Percentiles rank a stretch among this genome's conserved stretches.
Evolutionary conservation across 1,284 basidiomycete genomes (phyloP).

Genomic region (Pterulicium gracile): DNA sequence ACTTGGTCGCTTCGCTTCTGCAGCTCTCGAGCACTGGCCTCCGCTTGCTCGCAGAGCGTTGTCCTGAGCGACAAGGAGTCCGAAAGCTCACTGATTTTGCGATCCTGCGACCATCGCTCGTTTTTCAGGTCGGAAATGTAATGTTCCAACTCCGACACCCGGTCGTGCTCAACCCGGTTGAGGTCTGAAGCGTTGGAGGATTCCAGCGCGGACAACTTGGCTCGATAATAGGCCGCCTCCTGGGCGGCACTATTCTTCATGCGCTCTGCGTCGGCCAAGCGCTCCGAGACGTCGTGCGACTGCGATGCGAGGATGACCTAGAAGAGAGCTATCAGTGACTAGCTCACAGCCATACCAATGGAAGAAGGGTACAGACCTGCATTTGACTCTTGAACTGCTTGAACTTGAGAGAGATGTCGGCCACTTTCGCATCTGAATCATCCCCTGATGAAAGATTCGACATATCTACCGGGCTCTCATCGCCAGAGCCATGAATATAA

Average conservation of each 20-base stretch:
- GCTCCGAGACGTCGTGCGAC: constrained; percentile 67
- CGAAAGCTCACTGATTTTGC: constrained; percentile 61
- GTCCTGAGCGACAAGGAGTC: constrained; percentile 71
- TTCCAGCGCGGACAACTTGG: constrained; percentile 86
- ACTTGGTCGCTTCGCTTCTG: constrained; percentile 72
- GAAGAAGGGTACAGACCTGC: constrained; percentile 50
- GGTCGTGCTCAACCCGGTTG: constrained; percentile 71
- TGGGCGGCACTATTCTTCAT: constrained; percentile 75
- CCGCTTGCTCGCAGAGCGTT: constrained; percentile 70
- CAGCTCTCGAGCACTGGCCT: constrained; percentile 75
- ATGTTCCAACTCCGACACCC: constrained; percentile 71
- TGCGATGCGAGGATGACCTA: constrained; percentile 69
- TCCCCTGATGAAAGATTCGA: constrained; percentile 28
- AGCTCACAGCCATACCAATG: constrained; percentile 1
- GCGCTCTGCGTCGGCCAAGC: constrained; percentile 73
- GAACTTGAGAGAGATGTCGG: constrained; percentile 71
- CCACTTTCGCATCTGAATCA: constrained; percentile 28
- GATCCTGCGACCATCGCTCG: constrained; percentile 59
- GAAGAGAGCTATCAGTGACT: constrained; percentile 10
- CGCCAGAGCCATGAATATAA: constrained; percentile 61
- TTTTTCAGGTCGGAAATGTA: constrained; percentile 59
- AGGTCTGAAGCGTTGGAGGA: constrained; percentile 55
- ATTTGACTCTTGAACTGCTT: constrained; percentile 86
- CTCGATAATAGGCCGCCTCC: constrained; percentile 94
- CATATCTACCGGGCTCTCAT: constrained; percentile 24